Percentiles rank a stretch among this genome's conserved stretches.
phyloP scores from a whole-genome alignment of 2,329 filamentous ascomycete species.

The Penicillium nordicum region DNA sequence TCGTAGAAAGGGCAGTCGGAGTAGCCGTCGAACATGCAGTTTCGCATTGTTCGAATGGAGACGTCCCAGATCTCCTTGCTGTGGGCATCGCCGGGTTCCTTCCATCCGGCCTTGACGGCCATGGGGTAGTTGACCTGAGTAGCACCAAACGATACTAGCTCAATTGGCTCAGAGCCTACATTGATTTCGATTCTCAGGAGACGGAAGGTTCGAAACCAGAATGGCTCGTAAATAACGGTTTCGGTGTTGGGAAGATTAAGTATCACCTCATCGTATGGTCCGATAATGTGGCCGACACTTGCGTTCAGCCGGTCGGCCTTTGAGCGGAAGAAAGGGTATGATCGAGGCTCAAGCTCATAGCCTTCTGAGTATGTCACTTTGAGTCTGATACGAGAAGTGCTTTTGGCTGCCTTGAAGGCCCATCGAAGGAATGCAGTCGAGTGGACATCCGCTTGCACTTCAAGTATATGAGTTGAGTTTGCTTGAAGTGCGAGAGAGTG shows the following conservation, averaged over 20 bases:
- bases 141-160: conserved; percentile 26
- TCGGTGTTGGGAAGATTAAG: conserved; percentile 21
- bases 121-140: conserved; percentile 41
- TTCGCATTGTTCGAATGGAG: conserved; percentile 32
- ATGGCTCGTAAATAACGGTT: conserved; percentile 34
- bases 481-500: conserved; percentile 8
- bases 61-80: conserved; percentile 30
- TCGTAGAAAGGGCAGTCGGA: conserved; percentile 39
- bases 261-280: conserved; percentile 36
- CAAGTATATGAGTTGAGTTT: conserved; percentile 17
- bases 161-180: conserved; percentile 21
- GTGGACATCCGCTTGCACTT: conserved; percentile 24
- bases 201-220: conserved; percentile 44
- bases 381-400: conserved; percentile 18
- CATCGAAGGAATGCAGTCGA: conserved; percentile 26
- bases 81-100: conserved; percentile 10
- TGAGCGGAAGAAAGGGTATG: conserved; percentile 40
- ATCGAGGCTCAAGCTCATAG: conserved; percentile 32
- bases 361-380: conserved; percentile 34
- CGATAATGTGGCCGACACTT: conserved; percentile 31
- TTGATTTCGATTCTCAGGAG: conserved; percentile 32
- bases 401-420: conserved; percentile 17
- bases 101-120: conserved; percentile 28
- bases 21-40: conserved; percentile 39
- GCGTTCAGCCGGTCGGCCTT: conserved; percentile 40